Conservation (phyloP, 2,329 filamentous ascomycete genomes). For the Westerdykella ornata region DNA sequence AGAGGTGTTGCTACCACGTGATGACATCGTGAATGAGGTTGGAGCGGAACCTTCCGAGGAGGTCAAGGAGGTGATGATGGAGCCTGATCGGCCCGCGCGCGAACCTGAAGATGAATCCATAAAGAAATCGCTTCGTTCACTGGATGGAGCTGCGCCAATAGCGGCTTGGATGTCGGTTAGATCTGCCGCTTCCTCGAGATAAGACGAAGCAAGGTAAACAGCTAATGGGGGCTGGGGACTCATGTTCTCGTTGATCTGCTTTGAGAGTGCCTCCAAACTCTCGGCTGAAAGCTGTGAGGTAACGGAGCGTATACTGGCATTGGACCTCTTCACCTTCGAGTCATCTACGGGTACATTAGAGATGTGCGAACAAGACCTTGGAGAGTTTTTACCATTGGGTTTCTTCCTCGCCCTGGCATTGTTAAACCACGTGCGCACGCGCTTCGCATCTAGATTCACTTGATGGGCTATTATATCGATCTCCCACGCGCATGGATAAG, state of each 20-base stretch:
- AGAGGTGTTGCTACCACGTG: slow-evolving; percentile 29
- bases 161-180: slow-evolving; percentile 27
- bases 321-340: not conserved
- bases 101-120: slow-evolving; percentile 22
- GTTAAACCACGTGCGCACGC: slow-evolving; percentile 34
- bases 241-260: slow-evolving; percentile 13
- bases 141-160: slow-evolving; percentile 19
- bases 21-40: slow-evolving; percentile 29
- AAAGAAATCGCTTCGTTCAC: slow-evolving; percentile 15
- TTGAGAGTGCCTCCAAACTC: slow-evolving; percentile 26
- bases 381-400: slow-evolving; percentile 13
- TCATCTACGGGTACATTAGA: not conserved
- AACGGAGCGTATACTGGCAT: slow-evolving; percentile 9
- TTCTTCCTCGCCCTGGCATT: slow-evolving; percentile 32
- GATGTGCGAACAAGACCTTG: not conserved
- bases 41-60: slow-evolving; percentile 30
- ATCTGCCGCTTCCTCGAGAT: slow-evolving; percentile 28
- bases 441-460: slow-evolving; percentile 32
- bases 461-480: slow-evolving; percentile 34
- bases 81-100: slow-evolving; percentile 17
- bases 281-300: slow-evolving; percentile 23
- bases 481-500: slow-evolving; percentile 33
- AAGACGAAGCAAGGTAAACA: slow-evolving; percentile 31
- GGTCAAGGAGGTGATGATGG: slow-evolving; percentile 25
- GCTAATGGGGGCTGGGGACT: slow-evolving; percentile 29